Conservation (phyloP, 768 basidiomycete genomes). For the Lyophyllum decastes region DNA sequence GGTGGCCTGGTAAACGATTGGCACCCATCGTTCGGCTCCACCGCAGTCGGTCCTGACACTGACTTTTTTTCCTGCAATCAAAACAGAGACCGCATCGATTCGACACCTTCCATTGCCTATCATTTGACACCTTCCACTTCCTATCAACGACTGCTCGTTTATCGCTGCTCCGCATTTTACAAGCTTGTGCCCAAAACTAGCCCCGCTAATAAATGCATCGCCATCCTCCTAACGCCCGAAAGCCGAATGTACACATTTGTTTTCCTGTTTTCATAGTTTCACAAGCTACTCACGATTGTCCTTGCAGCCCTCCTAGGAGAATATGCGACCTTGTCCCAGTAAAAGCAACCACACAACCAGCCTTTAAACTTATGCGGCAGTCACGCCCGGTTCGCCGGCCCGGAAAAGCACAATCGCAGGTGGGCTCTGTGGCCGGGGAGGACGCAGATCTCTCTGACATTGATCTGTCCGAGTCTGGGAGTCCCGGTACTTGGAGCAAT, state of each 20-base stretch:
- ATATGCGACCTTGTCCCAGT: conserved; percentile 78
- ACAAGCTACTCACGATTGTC: conserved; percentile 17
- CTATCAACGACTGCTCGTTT: conserved; percentile 84
- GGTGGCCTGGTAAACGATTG: neutral
- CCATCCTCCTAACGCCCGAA: conserved; percentile 56
- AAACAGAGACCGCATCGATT: conserved; percentile 60
- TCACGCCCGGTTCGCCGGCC: conserved; percentile 51
- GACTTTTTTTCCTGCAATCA: conserved; percentile 20
- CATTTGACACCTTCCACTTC: conserved; percentile 72
- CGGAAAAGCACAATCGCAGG: conserved; percentile 61
- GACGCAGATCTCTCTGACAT: conserved; percentile 77
- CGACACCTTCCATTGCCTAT: too few species aligned
- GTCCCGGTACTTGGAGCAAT: conserved; percentile 70
- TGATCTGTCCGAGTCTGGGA: conserved; percentile 80
- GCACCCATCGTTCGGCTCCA: neutral
- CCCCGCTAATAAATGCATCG: conserved; percentile 60
- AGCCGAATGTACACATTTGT: conserved; percentile 85
- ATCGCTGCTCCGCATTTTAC: conserved; percentile 84
- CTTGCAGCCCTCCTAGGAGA: conserved; percentile 62
- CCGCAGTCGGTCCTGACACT: conserved; percentile 11
- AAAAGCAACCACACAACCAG: conserved; percentile 67
- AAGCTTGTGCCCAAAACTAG: conserved; percentile 71
- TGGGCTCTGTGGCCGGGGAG: conserved; percentile 72
- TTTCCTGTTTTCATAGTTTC: conserved; percentile 21
- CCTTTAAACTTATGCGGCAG: conserved; percentile 89